phyloP scores from a whole-genome alignment of 305 asterid species.

The Fraxinus ornus region DNA sequence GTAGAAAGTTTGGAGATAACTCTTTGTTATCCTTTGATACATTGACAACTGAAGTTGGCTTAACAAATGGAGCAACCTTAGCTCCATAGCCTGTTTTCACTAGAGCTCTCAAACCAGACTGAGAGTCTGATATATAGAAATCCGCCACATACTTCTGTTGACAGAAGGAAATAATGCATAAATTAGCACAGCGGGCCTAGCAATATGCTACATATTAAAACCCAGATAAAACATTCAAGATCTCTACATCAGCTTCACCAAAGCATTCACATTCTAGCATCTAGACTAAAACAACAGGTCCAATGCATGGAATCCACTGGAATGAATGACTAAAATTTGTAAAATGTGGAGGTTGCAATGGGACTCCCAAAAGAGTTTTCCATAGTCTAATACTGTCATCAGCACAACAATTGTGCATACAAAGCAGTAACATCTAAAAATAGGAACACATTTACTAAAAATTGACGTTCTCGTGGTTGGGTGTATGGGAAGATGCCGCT shows the following conservation, averaged over 20 bases:
- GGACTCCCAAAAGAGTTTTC: not conserved
- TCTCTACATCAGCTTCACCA: not conserved
- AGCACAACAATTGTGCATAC: not conserved
- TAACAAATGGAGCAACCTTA: slow-evolving; percentile 80
- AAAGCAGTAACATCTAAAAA: not conserved
- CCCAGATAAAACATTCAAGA: not conserved
- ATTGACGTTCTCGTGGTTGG: not conserved
- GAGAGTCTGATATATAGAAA: slow-evolving; percentile 91
- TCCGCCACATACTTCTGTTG: slow-evolving; percentile 81
- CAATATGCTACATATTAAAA: not conserved
- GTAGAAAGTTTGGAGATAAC: slow-evolving; percentile 59
- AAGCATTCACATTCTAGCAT: not conserved
- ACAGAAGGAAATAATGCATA: slow-evolving; percentile 22
- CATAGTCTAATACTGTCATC: not conserved
- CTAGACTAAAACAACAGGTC: not conserved
- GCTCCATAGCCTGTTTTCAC: slow-evolving; percentile 96
- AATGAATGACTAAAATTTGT: not conserved
- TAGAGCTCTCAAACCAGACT: slow-evolving; percentile 88
- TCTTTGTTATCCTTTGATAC: slow-evolving; percentile 56
- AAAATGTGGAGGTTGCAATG: not conserved
- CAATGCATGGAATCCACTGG: not conserved
- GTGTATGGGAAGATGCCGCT: not conserved
- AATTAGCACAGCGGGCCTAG: slow-evolving; percentile 15
- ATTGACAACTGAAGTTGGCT: slow-evolving; percentile 65
- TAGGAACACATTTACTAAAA: not conserved